Conservation (phyloP, 192 early-diverging fungal species). For the Gamsiella multidivaricata region DNA sequence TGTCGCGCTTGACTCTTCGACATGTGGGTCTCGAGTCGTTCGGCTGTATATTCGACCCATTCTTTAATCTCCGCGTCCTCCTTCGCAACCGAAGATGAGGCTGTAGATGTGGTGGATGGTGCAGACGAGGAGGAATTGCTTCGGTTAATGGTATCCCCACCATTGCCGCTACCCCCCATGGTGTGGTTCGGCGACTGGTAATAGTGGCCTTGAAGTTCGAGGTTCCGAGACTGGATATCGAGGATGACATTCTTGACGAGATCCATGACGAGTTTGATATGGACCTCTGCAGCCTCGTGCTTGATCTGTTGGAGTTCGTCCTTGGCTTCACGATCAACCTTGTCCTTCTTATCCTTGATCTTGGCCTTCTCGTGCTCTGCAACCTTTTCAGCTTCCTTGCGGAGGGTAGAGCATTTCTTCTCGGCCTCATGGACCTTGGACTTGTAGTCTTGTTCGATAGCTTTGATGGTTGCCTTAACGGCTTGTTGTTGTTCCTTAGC, state of each 20-base stretch:
- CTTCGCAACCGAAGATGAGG: not conserved
- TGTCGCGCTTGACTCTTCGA: constrained; percentile 27
- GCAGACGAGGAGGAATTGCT: constrained; percentile 9
- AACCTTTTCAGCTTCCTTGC: constrained; percentile 33
- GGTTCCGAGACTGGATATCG: constrained; percentile 31
- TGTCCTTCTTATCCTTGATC: constrained; percentile 17
- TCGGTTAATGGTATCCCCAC: not conserved
- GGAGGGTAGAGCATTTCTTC: constrained; percentile 26
- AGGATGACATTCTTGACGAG: constrained; percentile 26
- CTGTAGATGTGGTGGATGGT: not conserved
- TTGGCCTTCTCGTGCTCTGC: constrained; percentile 25
- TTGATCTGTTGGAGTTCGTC: constrained; percentile 28
- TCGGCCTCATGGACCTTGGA: constrained; percentile 30
- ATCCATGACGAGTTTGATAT: constrained; percentile 29
- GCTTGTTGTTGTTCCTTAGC: constrained; percentile 17
- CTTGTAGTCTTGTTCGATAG: constrained; percentile 43
- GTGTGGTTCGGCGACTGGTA: too few species aligned
- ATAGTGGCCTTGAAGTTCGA: constrained; percentile 4
- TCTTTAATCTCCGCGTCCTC: constrained; percentile 45
- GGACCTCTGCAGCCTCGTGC: constrained; percentile 21
- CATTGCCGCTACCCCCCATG: too few species aligned
- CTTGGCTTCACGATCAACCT: constrained; percentile 31
- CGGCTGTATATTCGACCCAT: constrained; percentile 46
- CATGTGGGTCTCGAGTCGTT: constrained; percentile 33
- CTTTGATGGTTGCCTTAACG: constrained; percentile 19